phyloP scores from a whole-genome alignment of 495 filamentous ascomycete genomes.

The Trypethelium eluteriae region DNA sequence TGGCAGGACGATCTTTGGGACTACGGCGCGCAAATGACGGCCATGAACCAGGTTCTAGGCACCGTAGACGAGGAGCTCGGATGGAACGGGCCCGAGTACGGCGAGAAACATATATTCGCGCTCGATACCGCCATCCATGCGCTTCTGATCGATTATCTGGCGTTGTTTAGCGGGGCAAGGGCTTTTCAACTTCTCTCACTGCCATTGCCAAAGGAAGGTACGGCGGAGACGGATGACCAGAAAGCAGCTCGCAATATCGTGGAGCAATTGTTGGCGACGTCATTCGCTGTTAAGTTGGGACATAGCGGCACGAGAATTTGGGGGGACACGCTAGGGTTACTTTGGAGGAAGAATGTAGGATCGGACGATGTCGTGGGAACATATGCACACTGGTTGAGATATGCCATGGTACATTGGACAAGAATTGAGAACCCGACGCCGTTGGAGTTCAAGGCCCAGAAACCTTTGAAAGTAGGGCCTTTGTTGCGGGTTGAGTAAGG shows the following conservation, averaged over 20 bases:
- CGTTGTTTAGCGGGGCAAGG: slow-evolving; percentile 42
- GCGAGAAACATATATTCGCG: slow-evolving; percentile 40
- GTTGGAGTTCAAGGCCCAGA: slow-evolving; percentile 32
- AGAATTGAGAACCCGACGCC: slow-evolving; percentile 34
- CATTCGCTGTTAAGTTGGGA: slow-evolving; percentile 48
- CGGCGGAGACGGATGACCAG: slow-evolving; percentile 44
- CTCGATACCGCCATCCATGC: slow-evolving; percentile 45
- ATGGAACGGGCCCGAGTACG: slow-evolving; percentile 50
- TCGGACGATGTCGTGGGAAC: slow-evolving; percentile 36
- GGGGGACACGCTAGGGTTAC: slow-evolving; percentile 39
- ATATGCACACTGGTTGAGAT: slow-evolving; percentile 43
- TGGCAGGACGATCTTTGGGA: slow-evolving; percentile 38
- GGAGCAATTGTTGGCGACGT: slow-evolving; percentile 40
- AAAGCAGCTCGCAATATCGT: slow-evolving; percentile 44
- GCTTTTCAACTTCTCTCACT: slow-evolving; percentile 48
- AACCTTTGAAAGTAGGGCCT: slow-evolving; percentile 38
- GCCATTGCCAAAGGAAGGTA: slow-evolving; percentile 38
- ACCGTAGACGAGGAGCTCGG: slow-evolving; percentile 43
- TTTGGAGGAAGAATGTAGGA: slow-evolving; percentile 44
- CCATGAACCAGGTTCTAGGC: slow-evolving; percentile 44
- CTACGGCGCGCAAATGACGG: slow-evolving; percentile 49
- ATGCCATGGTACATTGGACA: slow-evolving; percentile 35
- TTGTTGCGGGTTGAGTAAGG: slow-evolving; percentile 26
- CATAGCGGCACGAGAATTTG: slow-evolving; percentile 45
- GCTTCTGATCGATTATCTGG: slow-evolving; percentile 46